Base-by-base conservation (phyloP, 2,329 filamentous ascomycete species). In the Penicillium sp. region DNA sequence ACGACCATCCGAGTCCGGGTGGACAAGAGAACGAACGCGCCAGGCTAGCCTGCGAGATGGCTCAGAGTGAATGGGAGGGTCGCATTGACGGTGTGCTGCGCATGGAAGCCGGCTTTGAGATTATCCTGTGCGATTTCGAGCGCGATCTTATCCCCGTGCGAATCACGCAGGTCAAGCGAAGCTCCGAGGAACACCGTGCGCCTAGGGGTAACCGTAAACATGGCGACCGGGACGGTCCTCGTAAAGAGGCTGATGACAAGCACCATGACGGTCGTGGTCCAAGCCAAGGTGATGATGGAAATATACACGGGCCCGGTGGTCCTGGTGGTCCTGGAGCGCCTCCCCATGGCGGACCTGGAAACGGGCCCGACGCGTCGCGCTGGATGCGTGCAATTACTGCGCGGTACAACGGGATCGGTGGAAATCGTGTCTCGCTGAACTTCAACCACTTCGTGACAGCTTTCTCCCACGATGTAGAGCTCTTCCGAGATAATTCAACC, bases 31-130 rank as follows among this genome's bases (percentile, higher is more conserved):
- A 53, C 5, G 62, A 66, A 2, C 78, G 83, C 6, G 83, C 82
- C 0, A 43, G 57, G 1, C 71, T 72, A 1, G 65, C 86, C 1
- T 88, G 85, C 63, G 64, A 73, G 0, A 57, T 84, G 9, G 73
- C 77, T 0, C 9, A 65, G 39, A 51, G 65, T 58, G 47, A 79
- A 64, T 82, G 78, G 78, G 9, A 72, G 12, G 63, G 63, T 28
- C 67, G 69, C 13, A 69, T 85, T n/a, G 79, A 86, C 57, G 82
- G 81, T 0, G 71, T 86, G 21, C 65, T 87, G 2, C 76, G 84
- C 10, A 83, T 83, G 75, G 84, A 88, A 60, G 75, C 77, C 17
- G 84, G 84, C 0, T 87, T 87, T 56, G 84, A 88, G 64, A 73
- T 85, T 46, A 83, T 87, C 43, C 70, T 84, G 19, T 88, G 84